Base-by-base conservation (phyloP, 768 basidiomycete genomes). In the Lactarius sp. region DNA sequence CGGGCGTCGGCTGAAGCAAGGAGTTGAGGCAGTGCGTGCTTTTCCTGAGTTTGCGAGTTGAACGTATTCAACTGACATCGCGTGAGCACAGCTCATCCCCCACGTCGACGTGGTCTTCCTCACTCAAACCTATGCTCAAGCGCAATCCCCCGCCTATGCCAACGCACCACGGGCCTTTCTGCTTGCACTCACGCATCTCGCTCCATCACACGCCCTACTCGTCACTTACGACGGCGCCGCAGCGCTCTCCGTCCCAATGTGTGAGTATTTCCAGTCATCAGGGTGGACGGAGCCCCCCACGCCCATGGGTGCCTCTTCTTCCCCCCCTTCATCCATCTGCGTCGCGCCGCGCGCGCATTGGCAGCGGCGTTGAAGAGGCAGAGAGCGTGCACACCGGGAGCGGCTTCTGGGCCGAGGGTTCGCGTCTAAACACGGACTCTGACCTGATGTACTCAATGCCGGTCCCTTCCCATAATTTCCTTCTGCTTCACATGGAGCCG, bases 261-360 rank as follows among this genome's bases (percentile, higher is more conserved):
- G 82, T 67, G 92, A 94, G 69, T 94, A 93, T 73, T 90, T 92
- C 71, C 92, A 94, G 67, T 86, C 85, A 67, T 90, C 89, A 0
- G 85, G 87, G 1, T 93, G 91, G 90, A 83, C 87, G 3, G 85
- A 85, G 62, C 81, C 83, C 1, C 39, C 75, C 69, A 37, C 75
- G 71, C 57, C 54, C 66, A 33, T 42, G 33, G 12, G 50, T 6
- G 61, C 75, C 1, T 69, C 73, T 37, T 57, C 55, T 44, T 60
- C 70, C 53, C 16, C 62, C 49, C 66, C 66, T 18, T 71, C 71
- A 54, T 60, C n/a, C 58, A 20, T 56, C 52, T n/a, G 52, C 22
- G 2, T 20, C 36, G 13, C 62, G 60, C n/a, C 64, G 59, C 20
- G n/a, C 20, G 13, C 59, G 56, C 31, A 27, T 27, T 27, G 27